phyloP scores from a whole-genome alignment of 805 yeast genomes.

The Kodamaea leandrae region DNA sequence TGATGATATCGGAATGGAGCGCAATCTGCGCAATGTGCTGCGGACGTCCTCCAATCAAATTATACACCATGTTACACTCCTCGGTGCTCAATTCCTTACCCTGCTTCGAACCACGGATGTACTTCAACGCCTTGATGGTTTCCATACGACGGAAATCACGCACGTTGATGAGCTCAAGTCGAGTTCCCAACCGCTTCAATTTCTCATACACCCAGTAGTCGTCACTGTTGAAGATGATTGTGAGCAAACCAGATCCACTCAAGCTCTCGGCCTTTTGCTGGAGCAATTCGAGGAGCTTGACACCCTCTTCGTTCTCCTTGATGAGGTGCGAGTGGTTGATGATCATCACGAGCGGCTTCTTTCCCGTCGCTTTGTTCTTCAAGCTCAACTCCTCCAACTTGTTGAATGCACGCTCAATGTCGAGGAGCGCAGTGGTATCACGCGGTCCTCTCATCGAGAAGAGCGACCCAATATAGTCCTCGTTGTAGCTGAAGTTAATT shows the following conservation, averaged over 20 bases:
- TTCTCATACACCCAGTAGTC: conserved; percentile 88
- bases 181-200: conserved; percentile 65
- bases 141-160: conserved; percentile 57
- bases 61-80: conserved; percentile 54
- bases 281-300: conserved; percentile 63
- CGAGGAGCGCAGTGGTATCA: conserved; percentile 77
- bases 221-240: conserved; percentile 73
- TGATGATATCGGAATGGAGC: conserved; percentile 51
- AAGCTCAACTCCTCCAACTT: conserved; percentile 74
- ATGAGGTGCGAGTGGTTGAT: conserved; percentile 76
- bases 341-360: conserved; percentile 61
- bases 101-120: conserved; percentile 45
- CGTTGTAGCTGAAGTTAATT: conserved; percentile 66
- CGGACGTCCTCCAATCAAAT: conserved; percentile 78
- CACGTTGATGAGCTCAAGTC: conserved; percentile 70
- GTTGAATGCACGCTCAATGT: conserved; percentile 78
- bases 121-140: conserved; percentile 52
- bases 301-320: conserved; percentile 72
- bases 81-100: conserved; percentile 25
- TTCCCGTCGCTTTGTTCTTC: conserved; percentile 35
- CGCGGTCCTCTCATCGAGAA: conserved; percentile 82
- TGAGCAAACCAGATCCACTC: conserved; percentile 69
- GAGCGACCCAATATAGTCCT: conserved; percentile 79
- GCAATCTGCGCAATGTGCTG: conserved; percentile 76
- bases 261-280: conserved; percentile 83